phyloP scores from a whole-genome alignment of 441 rosid species.

The Bocquillonia castaneifolia region DNA sequence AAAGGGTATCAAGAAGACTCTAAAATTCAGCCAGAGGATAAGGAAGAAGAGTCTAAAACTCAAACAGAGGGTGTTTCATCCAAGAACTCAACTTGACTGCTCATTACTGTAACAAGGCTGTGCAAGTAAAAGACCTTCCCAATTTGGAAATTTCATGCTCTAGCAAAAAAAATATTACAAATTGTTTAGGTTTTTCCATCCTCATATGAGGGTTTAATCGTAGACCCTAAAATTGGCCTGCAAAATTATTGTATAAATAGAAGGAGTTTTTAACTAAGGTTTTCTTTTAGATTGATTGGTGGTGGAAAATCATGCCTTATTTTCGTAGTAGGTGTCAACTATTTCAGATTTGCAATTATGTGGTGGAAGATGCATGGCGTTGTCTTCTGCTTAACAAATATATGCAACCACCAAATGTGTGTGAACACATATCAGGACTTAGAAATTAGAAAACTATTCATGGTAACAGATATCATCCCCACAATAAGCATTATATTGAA shows the following conservation, averaged over 20 bases:
- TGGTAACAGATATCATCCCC: background rate
- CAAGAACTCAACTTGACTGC: conserved; percentile 34
- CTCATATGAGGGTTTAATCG: too few relatives aligned
- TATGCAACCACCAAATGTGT: conserved; percentile 21
- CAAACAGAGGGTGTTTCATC: conserved; percentile 33
- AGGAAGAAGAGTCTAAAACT: conserved; percentile 45
- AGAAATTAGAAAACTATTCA: background rate
- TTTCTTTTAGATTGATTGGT: too few relatives aligned
- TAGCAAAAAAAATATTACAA: too few relatives aligned
- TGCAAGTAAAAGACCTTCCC: too few relatives aligned
- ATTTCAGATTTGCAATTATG: too few relatives aligned
- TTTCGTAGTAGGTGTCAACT: too few relatives aligned
- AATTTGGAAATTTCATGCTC: too few relatives aligned
- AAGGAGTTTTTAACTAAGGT: too few relatives aligned
- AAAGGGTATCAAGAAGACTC: conserved; percentile 85
- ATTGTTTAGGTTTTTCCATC: too few relatives aligned
- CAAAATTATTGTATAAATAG: too few relatives aligned
- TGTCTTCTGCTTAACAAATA: conserved; percentile 28
- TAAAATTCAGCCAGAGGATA: conserved; percentile 66
- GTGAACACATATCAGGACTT: conserved; percentile 16
- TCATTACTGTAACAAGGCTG: conserved; percentile 5
- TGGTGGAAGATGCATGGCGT: conserved; percentile 11
- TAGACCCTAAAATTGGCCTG: too few relatives aligned
- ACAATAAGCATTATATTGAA: background rate
- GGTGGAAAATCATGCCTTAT: too few relatives aligned